Conservation (phyloP, 2,329 filamentous ascomycete genomes). For the Lomentospora prolificans region DNA sequence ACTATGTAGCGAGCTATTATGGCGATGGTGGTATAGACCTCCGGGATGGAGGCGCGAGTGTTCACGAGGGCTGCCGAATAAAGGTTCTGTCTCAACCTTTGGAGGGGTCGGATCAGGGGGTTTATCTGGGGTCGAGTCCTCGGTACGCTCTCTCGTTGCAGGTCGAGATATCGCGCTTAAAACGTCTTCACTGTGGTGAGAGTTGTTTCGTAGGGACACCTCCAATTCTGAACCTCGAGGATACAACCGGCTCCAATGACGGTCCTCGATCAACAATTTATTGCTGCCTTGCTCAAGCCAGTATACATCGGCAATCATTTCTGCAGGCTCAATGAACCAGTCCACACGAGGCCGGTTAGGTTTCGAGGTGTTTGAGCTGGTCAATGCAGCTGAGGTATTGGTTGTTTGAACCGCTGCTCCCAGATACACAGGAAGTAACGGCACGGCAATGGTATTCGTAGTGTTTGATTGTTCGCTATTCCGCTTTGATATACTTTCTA, state of each 20-base stretch:
- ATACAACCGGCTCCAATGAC: conserved; percentile 65
- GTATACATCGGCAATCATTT: conserved; percentile 80
- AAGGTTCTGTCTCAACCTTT: conserved; percentile 22
- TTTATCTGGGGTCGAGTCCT: conserved; percentile 15
- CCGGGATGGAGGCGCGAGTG: conserved; percentile 36
- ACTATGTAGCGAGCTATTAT: conserved; percentile 37
- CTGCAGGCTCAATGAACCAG: conserved; percentile 75
- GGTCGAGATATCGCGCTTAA: background rate
- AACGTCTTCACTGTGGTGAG: background rate
- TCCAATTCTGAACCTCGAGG: conserved; percentile 23
- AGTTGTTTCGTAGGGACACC: conserved; percentile 14
- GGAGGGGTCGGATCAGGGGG: conserved; percentile 11
- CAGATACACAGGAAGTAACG: conserved; percentile 33
- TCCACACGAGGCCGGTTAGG: conserved; percentile 66
- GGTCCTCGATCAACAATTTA: conserved; percentile 72
- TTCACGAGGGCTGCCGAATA: conserved; percentile 44
- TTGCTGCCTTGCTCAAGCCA: conserved; percentile 82
- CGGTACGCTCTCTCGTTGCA: background rate
- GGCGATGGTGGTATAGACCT: conserved; percentile 41
- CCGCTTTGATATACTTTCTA: conserved; percentile 27
- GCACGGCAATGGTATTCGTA: conserved; percentile 12
- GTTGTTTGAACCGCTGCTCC: conserved; percentile 33
- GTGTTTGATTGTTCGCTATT: conserved; percentile 16
- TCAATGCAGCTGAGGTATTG: conserved; percentile 31
- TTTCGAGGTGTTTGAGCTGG: conserved; percentile 39